Conservation (phyloP, 306 rosid genomes). For the Glycyrrhiza uralensis region DNA sequence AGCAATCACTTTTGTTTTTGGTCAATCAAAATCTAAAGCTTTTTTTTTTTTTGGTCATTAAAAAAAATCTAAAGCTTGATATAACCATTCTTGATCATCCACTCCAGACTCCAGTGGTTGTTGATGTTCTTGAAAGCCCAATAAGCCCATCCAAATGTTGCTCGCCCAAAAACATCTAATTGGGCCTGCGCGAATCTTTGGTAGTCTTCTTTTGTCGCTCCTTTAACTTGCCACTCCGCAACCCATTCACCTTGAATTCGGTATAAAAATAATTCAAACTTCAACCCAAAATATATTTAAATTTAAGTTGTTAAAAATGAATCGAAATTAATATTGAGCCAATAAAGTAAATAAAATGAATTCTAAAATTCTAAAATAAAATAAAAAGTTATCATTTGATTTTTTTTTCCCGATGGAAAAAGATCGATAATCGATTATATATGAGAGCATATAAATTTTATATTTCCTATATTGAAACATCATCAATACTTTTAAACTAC, state of each 20-base stretch:
- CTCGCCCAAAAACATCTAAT: slow-evolving; percentile 46
- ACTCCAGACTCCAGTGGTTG: slow-evolving; percentile 54
- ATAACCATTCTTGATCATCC: slow-evolving; percentile 64
- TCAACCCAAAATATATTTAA: no score
- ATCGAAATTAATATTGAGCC: not conserved
- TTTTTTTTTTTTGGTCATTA: no score
- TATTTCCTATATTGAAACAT: not conserved
- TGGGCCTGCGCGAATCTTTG: slow-evolving; percentile 52
- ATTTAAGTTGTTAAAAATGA: not conserved
- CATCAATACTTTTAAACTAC: not conserved
- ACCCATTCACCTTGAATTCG: slow-evolving; percentile 62
- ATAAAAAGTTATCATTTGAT: not conserved
- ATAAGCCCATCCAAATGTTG: slow-evolving; percentile 73
- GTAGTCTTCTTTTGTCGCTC: slow-evolving; percentile 47
- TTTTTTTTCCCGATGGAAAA: no score
- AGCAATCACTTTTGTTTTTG: no score
- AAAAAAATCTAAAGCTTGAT: slow-evolving; percentile 53
- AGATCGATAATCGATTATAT: not conserved
- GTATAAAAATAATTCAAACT: no score
- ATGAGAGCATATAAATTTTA: not conserved
- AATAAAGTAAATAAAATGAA: not conserved
- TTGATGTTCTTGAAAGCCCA: slow-evolving; percentile 58
- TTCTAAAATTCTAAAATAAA: not conserved
- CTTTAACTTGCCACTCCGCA: slow-evolving; percentile 50
- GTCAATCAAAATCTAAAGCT: no score